Base-by-base conservation (phyloP, 2,329 filamentous ascomycete genomes). In the Colletotrichum tofieldiae region DNA sequence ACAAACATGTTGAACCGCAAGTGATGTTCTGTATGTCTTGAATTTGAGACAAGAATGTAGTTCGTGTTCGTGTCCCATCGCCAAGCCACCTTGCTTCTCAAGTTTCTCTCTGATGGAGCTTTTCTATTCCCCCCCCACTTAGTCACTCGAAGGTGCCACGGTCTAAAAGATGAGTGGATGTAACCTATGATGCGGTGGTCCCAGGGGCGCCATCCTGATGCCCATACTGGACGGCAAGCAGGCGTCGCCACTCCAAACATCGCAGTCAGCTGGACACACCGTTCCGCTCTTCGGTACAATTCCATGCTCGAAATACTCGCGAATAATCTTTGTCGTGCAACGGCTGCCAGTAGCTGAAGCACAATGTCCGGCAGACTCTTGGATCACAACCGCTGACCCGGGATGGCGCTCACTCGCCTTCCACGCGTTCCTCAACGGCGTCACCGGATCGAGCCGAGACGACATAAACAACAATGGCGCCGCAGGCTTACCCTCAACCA, bases 391-490 rank as follows among this genome's bases (percentile, higher is more conserved):
- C 1, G 71, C 71, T 1, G 81, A 75, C 20, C 77, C 78, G 1
- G 78, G 77, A 56, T 82, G 79, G 8, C 59, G 26, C 43, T 55
- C 62, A 8, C 78, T 74, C 75, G 79, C 80, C 41, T 64, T 68
- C 7, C 73, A 76, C 47, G 84, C 78, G 77, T 85, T 81, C 70
- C 81, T 62, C 47, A 84, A 74, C 6, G 86, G 86, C 35, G 86
- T 87, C 14, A 86, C 83, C 16, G 86, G 86, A 67, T 87, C 86
- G 8, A 83, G 79, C 7, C 79, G 73, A 65, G 83, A 84, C 14
- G 82, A 80, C 4, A 87, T 73, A 75, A 86, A 86, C 37, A 88
- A 76, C 35, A 87, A 72, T 5, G 86, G 85, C 5, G 82, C 82
- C 0, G 77, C 77, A 0, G 86, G 85, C 49, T 74, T 79, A 9